Percentiles rank a stretch among this genome's conserved stretches.
phyloP scores from a whole-genome alignment of 106 monocot species.

The Posidonia australis region DNA sequence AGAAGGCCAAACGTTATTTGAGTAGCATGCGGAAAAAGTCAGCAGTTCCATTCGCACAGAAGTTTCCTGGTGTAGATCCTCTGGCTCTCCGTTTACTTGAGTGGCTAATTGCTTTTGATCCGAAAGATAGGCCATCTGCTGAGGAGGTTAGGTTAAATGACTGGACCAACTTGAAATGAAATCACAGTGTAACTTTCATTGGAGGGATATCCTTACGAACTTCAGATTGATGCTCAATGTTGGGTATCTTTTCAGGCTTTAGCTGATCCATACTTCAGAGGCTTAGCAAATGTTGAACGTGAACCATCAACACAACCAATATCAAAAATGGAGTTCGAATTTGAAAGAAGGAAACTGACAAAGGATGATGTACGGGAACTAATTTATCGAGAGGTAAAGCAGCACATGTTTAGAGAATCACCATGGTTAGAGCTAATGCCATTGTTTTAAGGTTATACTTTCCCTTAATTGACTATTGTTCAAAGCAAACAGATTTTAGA shows the following conservation, averaged over 20 bases:
- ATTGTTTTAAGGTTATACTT: neutral
- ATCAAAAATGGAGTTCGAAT: conserved; percentile 73
- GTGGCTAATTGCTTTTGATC: conserved; percentile 64
- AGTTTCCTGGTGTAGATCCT: conserved; percentile 52
- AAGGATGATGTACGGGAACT: conserved; percentile 73
- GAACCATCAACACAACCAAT: conserved; percentile 74
- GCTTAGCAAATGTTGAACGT: conserved; percentile 45
- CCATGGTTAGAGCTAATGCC: neutral
- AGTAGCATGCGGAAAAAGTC: conserved; percentile 52
- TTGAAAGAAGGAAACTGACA: conserved; percentile 64
- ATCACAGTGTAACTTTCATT: neutral
- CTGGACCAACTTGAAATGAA: neutral
- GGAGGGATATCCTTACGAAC: too few species aligned
- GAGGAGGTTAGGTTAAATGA: conserved; percentile 36
- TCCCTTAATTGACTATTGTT: neutral
- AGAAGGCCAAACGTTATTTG: conserved; percentile 66
- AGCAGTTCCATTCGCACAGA: conserved; percentile 45
- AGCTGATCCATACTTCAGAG: conserved; percentile 53
- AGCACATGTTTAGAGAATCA: neutral
- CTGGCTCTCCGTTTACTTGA: conserved; percentile 54
- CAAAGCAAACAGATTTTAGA: conserved; percentile 46
- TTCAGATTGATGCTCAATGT: neutral
- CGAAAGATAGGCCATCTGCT: conserved; percentile 60
- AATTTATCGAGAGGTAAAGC: conserved; percentile 61
- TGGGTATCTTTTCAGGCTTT: conserved; percentile 39